Evolutionary conservation across 495 filamentous ascomycete genomes (phyloP).

Genomic region (Oidiodendron maius): DNA sequence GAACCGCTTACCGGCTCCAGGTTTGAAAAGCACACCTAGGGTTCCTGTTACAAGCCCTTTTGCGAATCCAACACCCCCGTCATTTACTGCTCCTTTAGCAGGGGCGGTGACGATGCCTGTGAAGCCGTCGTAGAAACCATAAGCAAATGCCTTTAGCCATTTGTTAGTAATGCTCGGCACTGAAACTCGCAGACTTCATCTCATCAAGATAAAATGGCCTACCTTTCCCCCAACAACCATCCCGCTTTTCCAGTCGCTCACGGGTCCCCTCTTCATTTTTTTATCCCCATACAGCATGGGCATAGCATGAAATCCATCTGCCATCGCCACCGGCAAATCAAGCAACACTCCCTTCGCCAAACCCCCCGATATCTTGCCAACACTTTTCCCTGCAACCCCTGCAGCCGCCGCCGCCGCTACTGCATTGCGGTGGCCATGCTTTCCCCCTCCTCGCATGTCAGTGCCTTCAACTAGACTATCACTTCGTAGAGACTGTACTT

Average conservation of each 20-base stretch:
- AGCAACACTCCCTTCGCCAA: conserved; percentile 4
- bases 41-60: conserved; percentile 34
- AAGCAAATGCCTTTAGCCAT: conserved; percentile 36
- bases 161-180: too few relatives aligned
- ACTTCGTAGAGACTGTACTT: not conserved
- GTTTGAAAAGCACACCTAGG: conserved; percentile 21
- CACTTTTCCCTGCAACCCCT: conserved; percentile 1
- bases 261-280: conserved; percentile 46
- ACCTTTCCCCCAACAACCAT: conserved; percentile 41
- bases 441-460: too few relatives aligned
- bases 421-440: too few relatives aligned
- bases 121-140: conserved; percentile 32
- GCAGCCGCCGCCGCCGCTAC: conserved; percentile 8
- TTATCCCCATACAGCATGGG: conserved; percentile 56
- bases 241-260: conserved; percentile 52
- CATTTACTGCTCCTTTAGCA: conserved; percentile 28
- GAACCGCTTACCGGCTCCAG: conserved; percentile 1
- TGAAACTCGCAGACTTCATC: not conserved
- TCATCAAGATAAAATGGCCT: not conserved
- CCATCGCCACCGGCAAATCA: conserved; percentile 9
- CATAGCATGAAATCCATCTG: conserved; percentile 41
- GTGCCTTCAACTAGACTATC: not conserved
- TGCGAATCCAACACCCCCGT: conserved; percentile 27
- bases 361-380: not conserved
- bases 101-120: conserved; percentile 30